Conservation (phyloP, 1,284 basidiomycete species). For the Pseudozyma sp. region DNA sequence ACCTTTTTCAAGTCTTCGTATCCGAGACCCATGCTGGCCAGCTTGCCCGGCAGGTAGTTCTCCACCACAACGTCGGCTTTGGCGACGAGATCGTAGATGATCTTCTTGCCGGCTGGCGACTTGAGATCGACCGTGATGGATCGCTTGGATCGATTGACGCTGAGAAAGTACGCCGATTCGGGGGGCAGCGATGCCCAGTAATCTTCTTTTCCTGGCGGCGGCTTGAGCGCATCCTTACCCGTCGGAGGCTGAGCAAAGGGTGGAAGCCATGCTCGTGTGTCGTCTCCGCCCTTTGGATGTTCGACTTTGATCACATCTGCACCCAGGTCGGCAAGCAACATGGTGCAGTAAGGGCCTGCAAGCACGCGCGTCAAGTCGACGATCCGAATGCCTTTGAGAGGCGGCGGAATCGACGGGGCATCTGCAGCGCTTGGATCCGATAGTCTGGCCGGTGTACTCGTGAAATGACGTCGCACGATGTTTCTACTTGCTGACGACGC, state of each 20-base stretch:
- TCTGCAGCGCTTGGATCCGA: conserved; percentile 9
- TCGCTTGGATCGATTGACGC: conserved; percentile 89
- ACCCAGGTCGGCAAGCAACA: conserved; percentile 80
- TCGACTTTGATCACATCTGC: conserved; percentile 86
- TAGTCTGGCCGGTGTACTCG: neutral
- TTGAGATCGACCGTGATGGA: conserved; percentile 87
- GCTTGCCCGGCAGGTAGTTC: conserved; percentile 74
- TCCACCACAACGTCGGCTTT: conserved; percentile 81
- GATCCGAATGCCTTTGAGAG: conserved; percentile 81
- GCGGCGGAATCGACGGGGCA: conserved; percentile 72
- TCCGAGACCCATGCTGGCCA: conserved; percentile 84
- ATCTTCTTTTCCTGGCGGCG: conserved; percentile 73
- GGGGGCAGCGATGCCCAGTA: conserved; percentile 75
- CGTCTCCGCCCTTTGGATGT: conserved; percentile 77
- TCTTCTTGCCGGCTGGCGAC: conserved; percentile 78
- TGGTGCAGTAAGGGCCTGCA: conserved; percentile 88
- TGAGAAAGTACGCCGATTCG: conserved; percentile 92
- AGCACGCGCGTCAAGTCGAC: conserved; percentile 88
- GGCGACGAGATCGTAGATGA: conserved; percentile 79
- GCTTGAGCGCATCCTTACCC: conserved; percentile 38
- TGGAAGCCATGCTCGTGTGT: conserved; percentile 76
- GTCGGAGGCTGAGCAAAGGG: conserved; percentile 48
- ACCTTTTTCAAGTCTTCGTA: conserved; percentile 84
- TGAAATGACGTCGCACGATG: conserved; percentile 1
- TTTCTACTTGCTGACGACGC: neutral